These are phyloP conservation scores for Erythrophleum ivorense DNA, from an alignment of 331 rosid species.

Conservation along the genomic window DNA sequence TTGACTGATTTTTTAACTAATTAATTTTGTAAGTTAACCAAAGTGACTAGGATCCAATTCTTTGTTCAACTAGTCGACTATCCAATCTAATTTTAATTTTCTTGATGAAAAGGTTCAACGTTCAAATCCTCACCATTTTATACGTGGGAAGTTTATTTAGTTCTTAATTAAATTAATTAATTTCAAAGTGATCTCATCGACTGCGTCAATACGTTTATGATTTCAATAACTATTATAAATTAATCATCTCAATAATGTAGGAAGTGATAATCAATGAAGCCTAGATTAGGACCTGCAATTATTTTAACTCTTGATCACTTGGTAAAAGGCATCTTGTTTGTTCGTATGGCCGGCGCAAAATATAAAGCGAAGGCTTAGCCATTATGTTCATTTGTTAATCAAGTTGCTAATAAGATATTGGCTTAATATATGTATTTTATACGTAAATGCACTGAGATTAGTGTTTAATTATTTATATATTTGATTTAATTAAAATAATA, in stretches of 20 bases:
- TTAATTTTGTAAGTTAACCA: no score
- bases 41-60: no score
- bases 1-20: no score
- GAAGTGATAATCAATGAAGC: conserved; percentile 37
- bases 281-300: conserved; percentile 49
- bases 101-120: conserved; percentile 27
- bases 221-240: conserved; percentile 39
- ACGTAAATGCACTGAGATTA: conserved; percentile 49
- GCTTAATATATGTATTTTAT: conserved; percentile 30
- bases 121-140: conserved; percentile 12
- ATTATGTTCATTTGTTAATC: conserved; percentile 33
- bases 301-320: conserved; percentile 37
- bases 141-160: conserved; percentile 34
- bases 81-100: neutral
- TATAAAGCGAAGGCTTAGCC: conserved; percentile 40
- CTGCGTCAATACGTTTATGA: conserved; percentile 37
- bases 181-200: conserved; percentile 48
- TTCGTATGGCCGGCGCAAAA: conserved; percentile 56
- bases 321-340: conserved; percentile 44
- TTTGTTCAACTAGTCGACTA: no score
- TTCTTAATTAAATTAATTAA: conserved; percentile 18
- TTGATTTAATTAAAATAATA: neutral
- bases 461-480: conserved; percentile 33
- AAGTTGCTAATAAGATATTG: conserved; percentile 16
- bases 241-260: conserved; percentile 48